Percentiles rank a stretch among this genome's conserved stretches.
These are phyloP conservation scores for Nakaseomyces sp. DNA, from an alignment of 1,139 yeast species.

Conservation along the genomic window DNA sequence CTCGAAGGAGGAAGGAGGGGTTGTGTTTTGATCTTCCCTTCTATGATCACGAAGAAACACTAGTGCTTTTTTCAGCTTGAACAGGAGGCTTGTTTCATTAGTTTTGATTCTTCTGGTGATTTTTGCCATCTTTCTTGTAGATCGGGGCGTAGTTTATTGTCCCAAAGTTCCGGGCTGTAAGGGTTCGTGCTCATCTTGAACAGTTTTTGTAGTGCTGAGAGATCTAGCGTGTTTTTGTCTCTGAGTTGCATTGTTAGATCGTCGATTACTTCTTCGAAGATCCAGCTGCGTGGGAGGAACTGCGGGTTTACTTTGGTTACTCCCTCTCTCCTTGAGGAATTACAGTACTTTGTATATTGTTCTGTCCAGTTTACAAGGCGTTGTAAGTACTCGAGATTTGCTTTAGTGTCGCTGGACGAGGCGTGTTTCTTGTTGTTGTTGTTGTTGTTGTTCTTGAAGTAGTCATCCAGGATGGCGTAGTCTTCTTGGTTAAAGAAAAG, in stretches of 20 bases:
- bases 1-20: too few species aligned
- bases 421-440: too few species aligned
- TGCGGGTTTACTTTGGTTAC: constrained; percentile 75
- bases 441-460: constrained; percentile 6
- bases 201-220: constrained; percentile 42
- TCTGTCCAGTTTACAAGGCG: constrained; percentile 34
- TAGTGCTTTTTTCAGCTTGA: too few species aligned
- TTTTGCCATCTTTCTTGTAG: constrained; percentile 48
- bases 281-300: constrained; percentile 80
- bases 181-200: constrained; percentile 59
- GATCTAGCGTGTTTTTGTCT: constrained; percentile 23
- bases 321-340: too few species aligned
- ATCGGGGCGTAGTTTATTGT: constrained; percentile 45
- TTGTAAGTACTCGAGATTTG: constrained; percentile 27
- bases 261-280: constrained; percentile 71
- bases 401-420: constrained; percentile 15
- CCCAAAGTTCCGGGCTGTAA: constrained; percentile 53
- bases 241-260: constrained; percentile 28
- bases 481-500: constrained; percentile 33
- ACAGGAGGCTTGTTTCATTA: constrained; percentile 61
- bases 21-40: too few species aligned
- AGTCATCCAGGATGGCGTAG: constrained; percentile 13
- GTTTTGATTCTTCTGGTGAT: constrained; percentile 36
- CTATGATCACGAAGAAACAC: too few species aligned
- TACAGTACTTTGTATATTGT: background rate